Percentiles rank a stretch among this genome's conserved stretches.
phyloP scores from a whole-genome alignment of 1,284 basidiomycete genomes.

The Tilletia horrida region DNA sequence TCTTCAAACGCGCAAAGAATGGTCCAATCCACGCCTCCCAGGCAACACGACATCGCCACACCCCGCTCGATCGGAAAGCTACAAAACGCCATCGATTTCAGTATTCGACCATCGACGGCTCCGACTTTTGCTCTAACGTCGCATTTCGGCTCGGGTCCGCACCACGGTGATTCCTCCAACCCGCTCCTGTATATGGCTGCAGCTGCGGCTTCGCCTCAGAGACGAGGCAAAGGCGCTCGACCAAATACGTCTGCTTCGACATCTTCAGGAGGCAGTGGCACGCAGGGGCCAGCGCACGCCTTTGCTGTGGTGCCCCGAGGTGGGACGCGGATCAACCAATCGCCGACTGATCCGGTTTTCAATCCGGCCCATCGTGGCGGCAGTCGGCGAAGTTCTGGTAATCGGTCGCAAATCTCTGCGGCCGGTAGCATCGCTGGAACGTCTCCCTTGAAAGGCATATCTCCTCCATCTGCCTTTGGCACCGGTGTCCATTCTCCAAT shows the following conservation, averaged over 20 bases:
- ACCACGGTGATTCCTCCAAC: neutral
- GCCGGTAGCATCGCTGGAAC: neutral
- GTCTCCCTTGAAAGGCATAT: neutral
- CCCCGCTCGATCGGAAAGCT: neutral
- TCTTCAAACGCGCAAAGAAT: neutral
- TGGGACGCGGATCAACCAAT: slow-evolving; percentile 10
- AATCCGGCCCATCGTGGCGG: neutral
- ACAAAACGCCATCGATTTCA: slow-evolving; percentile 3
- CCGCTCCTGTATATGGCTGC: neutral
- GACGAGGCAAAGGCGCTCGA: slow-evolving; percentile 2
- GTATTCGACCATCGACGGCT: neutral
- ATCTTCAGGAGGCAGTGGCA: neutral
- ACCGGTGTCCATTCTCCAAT: neutral
- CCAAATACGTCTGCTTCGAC: neutral
- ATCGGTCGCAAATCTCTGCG: neutral
- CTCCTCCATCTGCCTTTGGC: neutral
- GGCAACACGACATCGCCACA: neutral
- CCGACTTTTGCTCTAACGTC: neutral
- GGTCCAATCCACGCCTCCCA: neutral
- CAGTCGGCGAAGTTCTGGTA: neutral
- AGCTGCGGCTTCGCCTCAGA: neutral
- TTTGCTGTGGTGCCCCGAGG: slow-evolving; percentile 7
- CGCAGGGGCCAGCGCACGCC: neutral
- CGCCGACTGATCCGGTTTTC: slow-evolving; percentile 5
- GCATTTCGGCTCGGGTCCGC: neutral